A percentile compares a stretch with the other conserved stretches of the same genome.
phyloP scores from a whole-genome alignment of 169 alveolate species.

The Cryptosporidium canis region DNA sequence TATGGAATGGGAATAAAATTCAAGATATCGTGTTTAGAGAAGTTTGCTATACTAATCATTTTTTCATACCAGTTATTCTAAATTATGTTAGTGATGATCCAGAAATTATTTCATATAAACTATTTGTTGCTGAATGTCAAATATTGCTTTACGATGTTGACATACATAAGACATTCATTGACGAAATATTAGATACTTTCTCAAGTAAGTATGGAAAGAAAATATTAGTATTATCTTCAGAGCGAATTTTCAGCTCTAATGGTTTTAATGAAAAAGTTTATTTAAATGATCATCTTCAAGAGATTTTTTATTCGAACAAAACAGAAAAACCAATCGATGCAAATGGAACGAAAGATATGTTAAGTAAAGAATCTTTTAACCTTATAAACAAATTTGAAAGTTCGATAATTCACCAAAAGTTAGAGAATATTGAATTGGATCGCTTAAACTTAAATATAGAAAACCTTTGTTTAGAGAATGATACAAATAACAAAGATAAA shows the following conservation, averaged over 20 bases:
- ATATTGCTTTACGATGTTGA: conserved; percentile 9
- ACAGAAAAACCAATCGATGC: background rate
- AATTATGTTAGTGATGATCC: conserved; percentile 22
- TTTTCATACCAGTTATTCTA: conserved; percentile 17
- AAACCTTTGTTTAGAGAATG: background rate
- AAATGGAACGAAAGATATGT: background rate
- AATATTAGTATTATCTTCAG: background rate
- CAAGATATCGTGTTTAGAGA: conserved; percentile 58
- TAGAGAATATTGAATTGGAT: background rate
- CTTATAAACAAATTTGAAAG: background rate
- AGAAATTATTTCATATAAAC: conserved; percentile 44
- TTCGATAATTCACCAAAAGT: background rate
- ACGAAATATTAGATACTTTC: background rate
- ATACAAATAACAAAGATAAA: background rate
- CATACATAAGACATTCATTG: conserved; percentile 9
- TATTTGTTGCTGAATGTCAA: conserved; percentile 8
- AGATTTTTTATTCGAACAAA: background rate
- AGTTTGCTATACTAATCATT: conserved; percentile 8
- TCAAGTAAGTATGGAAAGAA: background rate
- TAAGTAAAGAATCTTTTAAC: background rate
- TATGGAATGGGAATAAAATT: conserved; percentile 60
- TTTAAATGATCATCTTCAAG: background rate
- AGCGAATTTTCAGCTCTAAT: background rate
- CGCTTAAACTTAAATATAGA: no score
- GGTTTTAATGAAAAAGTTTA: background rate